Evolutionary conservation across 768 basidiomycete species (phyloP).

Genomic region (Ramaria sp.): DNA sequence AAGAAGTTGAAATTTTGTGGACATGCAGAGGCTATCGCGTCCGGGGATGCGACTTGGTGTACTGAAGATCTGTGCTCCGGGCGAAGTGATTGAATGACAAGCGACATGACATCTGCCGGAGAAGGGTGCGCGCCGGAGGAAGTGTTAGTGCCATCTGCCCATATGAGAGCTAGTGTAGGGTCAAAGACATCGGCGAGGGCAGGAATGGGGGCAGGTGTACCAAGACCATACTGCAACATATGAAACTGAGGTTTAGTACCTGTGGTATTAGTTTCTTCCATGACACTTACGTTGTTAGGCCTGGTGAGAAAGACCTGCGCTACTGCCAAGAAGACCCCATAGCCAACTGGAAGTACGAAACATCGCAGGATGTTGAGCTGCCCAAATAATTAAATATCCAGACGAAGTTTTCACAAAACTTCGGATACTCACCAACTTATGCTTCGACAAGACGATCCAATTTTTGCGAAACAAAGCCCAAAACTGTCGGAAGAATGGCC

Average conservation of each 20-base stretch:
- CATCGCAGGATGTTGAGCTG: constrained; percentile 53
- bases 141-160: constrained; percentile 56
- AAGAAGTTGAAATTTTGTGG: constrained; percentile 64
- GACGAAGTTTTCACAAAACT: not conserved
- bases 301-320: constrained; percentile 50
- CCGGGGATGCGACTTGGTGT: constrained; percentile 32
- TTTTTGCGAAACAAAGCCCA: constrained; percentile 58
- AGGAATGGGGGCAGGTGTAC: constrained; percentile 38
- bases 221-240: constrained; percentile 32
- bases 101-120: constrained; percentile 48
- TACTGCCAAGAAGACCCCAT: constrained; percentile 54
- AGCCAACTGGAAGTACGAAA: constrained; percentile 51
- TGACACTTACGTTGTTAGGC: constrained; percentile 48
- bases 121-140: constrained; percentile 38
- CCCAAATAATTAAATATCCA: not conserved
- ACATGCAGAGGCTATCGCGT: constrained; percentile 45
- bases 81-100: constrained; percentile 43
- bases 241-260: not conserved
- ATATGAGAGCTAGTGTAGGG: constrained; percentile 41
- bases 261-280: not conserved
- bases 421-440: constrained; percentile 41
- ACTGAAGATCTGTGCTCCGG: constrained; percentile 36
- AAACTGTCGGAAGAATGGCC: constrained; percentile 51
- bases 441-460: constrained; percentile 59
- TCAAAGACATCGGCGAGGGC: constrained; percentile 40